Evolutionary conservation across 306 rosid species (phyloP), one percentile per base, ranked within the genome.

Genomic region (Potentilla sterilis): DNA sequence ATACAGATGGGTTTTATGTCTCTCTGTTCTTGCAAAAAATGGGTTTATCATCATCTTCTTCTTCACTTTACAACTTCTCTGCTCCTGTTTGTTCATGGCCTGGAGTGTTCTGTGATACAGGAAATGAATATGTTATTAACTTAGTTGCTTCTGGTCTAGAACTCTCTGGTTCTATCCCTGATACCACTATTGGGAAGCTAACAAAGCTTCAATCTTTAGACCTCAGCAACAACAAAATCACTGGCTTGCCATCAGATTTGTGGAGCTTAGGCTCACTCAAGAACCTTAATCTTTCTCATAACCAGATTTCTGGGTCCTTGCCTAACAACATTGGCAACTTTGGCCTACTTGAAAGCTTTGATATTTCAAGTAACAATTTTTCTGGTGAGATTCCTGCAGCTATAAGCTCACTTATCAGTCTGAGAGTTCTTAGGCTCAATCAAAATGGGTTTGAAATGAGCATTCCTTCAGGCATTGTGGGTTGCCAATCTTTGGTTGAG

Each of bases 241-340:
- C 89, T 28, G 74, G 37, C 18, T 82, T 96, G 75, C 92, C 99
- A 58, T 85, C 96, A 44, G 99, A 96, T 87, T 90, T 96, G 73
- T 92, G 99, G 99, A 88, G 99, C 49, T 80, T 96, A 32, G 77
- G 86, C 82, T 88, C 89, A 43, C 90, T 96, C 83, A 88, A 83
- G 69, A 85, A 48, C 79, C 93, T 96, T 32, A 89, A 86, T 80
- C 96, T 92, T 69, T 90, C 98, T 37, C 78, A 70, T 61, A 92
- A 96, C 59, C 78, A 73, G 77, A 92, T 96, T 84, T 96, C 91
- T 51, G 97, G 96, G 21, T 80, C 97, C 67, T 77, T 92, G 66
- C 80, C 89, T n/a, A 93, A 68, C 85, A 86, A 91, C 89, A 70
- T 92, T 84, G 97, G 93, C 74, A 96, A 96, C 83, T 96, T 96